Evolutionary conservation across 2,329 filamentous ascomycete genomes (phyloP), one percentile per base, ranked within the genome.

Genomic region (Periconia sp.): DNA sequence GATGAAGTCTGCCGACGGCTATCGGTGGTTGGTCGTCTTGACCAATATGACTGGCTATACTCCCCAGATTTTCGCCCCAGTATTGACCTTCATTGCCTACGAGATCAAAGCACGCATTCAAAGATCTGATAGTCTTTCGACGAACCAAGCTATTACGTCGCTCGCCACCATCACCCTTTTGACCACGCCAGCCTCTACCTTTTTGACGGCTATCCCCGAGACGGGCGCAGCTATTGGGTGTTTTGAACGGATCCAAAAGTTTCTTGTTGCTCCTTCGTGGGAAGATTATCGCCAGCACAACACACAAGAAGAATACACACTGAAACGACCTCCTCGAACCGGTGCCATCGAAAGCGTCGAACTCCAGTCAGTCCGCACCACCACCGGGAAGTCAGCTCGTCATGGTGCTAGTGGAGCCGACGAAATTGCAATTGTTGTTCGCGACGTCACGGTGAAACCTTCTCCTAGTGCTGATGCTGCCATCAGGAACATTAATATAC

Each of bases 1-100:
- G 44, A 47, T 52, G 49, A 52, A 52, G 43, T 50, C 49, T 50
- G 49, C 49, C 27, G 31, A 50, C 37, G 49, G 49, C 23, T 50
- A 50, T 45, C 49, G 49, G 41, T 50, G 49, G 49, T 45, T 50
- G 41, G 49, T 50, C 41, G 41, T 50, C 41, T 50, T 45, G 40
- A 50, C 49, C 27, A 50, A 50, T 45, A 50, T 50, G 47, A 49
- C 40, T 15, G 47, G 47, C 47, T 49, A 43, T 49, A 42, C 47
- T 42, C 47, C 47, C 37, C 47, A 49, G 37, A 49, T 49, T 49
- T 49, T 49, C 47, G 37, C 47, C 40, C 47, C 47, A 8, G 47
- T 49, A 42, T 43, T 49, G 47, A 49, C 47, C 37, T 49, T 49
- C 40, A 20, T 43, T 43, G 47, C 47, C 40, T 49, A 49, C 47